Conservation (phyloP, 1,139 yeast species). For the Lodderomyces oxycetoniae region DNA sequence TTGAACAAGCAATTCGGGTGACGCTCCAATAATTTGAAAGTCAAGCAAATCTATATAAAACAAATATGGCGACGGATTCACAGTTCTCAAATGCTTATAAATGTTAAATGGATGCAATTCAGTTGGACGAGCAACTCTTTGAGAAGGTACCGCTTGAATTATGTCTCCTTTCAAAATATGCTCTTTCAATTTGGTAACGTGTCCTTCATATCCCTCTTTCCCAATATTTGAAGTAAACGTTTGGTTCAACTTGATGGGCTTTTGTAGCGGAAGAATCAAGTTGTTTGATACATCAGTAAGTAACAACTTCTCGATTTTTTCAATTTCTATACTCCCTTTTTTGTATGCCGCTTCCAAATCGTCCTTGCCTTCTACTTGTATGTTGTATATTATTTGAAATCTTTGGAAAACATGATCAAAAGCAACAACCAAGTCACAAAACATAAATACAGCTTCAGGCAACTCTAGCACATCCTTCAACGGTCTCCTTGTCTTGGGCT, state of each 20-base stretch:
- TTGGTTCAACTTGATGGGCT: constrained; percentile 60
- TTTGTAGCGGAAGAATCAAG: constrained; percentile 53
- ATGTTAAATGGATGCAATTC: constrained; percentile 94
- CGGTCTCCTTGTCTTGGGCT: constrained; percentile 76
- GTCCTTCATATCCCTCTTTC: constrained; percentile 83
- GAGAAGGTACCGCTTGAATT: constrained; percentile 97
- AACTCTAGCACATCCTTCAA: constrained; percentile 74
- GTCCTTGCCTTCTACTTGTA: constrained; percentile 43
- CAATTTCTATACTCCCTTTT: constrained; percentile 54
- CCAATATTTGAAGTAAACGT: constrained; percentile 84
- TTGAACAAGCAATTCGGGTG: constrained; percentile 89
- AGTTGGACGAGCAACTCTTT: constrained; percentile 92
- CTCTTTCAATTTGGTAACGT: constrained; percentile 66
- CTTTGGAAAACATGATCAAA: constrained; percentile 92
- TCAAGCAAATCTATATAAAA: constrained; percentile 88
- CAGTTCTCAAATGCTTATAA: constrained; percentile 88
- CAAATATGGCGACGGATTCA: constrained; percentile 94
- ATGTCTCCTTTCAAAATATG: constrained; percentile 90
- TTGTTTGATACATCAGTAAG: constrained; percentile 31
- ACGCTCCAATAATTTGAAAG: constrained; percentile 94
- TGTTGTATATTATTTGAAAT: constrained; percentile 82
- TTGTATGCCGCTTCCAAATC: constrained; percentile 48
- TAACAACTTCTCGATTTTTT: constrained; percentile 50
- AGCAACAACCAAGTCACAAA: constrained; percentile 84
- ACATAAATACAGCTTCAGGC: constrained; percentile 90